A percentile compares a stretch with the other conserved stretches of the same genome.
These are phyloP conservation scores for Suillus americanus DNA, from an alignment of 768 basidiomycete genomes.

Conservation along the genomic window DNA sequence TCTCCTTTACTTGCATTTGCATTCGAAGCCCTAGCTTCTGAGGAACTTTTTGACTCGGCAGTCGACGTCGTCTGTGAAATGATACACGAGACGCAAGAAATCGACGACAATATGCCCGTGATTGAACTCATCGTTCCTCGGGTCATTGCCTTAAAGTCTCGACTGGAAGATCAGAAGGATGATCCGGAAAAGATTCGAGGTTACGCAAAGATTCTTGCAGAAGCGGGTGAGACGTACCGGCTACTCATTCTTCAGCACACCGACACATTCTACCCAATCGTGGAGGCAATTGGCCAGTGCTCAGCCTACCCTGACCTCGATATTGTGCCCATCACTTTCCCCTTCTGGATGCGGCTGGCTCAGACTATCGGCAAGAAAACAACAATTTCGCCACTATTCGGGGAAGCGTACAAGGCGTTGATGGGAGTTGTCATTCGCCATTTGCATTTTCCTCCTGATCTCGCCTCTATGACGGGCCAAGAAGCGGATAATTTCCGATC, in stretches of 20 bases:
- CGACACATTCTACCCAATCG: constrained; percentile 91
- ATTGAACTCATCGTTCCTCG: constrained; percentile 87
- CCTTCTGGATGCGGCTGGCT: constrained; percentile 98
- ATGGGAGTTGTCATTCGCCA: constrained; percentile 87
- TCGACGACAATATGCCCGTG: constrained; percentile 88
- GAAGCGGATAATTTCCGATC: constrained; percentile 92
- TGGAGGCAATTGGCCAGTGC: constrained; percentile 92
- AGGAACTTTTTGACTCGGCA: constrained; percentile 89
- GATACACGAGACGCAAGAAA: constrained; percentile 97
- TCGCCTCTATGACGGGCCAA: constrained; percentile 63
- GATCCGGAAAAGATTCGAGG: constrained; percentile 90
- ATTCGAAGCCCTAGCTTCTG: constrained; percentile 82
- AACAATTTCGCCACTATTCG: constrained; percentile 70
- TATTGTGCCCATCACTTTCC: constrained; percentile 95
- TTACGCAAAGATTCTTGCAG: constrained; percentile 89
- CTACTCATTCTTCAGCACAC: constrained; percentile 85
- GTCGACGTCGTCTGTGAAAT: constrained; percentile 92
- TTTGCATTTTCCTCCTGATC: constrained; percentile 85
- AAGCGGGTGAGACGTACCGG: constrained; percentile 96
- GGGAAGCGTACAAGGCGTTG: constrained; percentile 80
- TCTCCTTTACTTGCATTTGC: constrained; percentile 80
- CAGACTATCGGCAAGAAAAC: constrained; percentile 79
- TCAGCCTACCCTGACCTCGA: constrained; percentile 92
- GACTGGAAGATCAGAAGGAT: constrained; percentile 58
- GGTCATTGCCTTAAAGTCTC: constrained; percentile 71